Evolutionary conservation across 2,329 filamentous ascomycete species (phyloP), one percentile per base, ranked within the genome.

Genomic region (Cytospora schulzeri): DNA sequence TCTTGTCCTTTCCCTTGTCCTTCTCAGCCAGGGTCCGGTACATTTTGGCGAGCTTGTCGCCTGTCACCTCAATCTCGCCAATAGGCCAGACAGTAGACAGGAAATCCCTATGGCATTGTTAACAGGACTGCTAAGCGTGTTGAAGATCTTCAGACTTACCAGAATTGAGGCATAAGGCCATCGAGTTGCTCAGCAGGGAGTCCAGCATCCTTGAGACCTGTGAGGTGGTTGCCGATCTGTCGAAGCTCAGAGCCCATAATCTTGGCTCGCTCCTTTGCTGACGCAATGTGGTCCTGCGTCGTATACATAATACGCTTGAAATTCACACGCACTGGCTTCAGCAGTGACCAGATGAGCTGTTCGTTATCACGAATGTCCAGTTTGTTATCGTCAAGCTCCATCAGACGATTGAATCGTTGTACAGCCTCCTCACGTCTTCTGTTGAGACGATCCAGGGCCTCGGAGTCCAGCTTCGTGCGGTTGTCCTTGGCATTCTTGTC

Each of bases 81-180:
- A 77, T 71, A 14, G 76, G 76, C 76, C 76, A 77, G 60, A 77
- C 76, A 9, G 75, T 76, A 5, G 75, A 76, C 60, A 77, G 62
- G 61, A 77, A 77, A 60, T 76, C 75, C 76, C 75, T 76, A 45
- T 2, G n/a, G 24, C 15, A 15, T 50, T 35, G 69, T 74, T 66
- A 74, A 69, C 29, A 22, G 53, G 19, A 19, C 41, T 56, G 24
- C 31, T 38, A 51, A 28, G 17, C 17, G 26, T 29, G 8, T 24
- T 6, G 15, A 29, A 26, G 57, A 4, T 48, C n/a, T 8, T 11
- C 7, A 12, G 17, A 69, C 72, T 68, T 67, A 76, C 75, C 76
- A 77, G 62, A 77, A 77, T 33, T 76, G 72, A 22, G 75, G 74
- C 69, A 77, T 76, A 51, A 77, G 66, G 17, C 70, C 71, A 19